phyloP scores from a whole-genome alignment of 2,329 filamentous ascomycete genomes.

The Colletotrichum phormii region DNA sequence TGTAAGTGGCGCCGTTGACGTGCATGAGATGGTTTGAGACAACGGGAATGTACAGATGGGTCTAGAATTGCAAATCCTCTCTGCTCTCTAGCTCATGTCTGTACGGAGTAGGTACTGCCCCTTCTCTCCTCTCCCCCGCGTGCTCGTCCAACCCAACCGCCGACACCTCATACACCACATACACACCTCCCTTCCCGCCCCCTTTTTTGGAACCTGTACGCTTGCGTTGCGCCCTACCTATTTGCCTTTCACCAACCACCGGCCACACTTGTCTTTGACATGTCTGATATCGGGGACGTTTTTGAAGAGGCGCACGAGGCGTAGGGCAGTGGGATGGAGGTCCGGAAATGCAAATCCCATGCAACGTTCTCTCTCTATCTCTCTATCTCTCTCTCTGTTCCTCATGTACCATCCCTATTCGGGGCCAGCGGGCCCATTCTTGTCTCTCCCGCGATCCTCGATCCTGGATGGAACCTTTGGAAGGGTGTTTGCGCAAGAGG shows the following conservation, averaged over 20 bases:
- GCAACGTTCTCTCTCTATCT: background rate
- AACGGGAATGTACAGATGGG: slow-evolving; percentile 5
- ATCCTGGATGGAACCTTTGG: background rate
- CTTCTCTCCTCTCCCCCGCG: background rate
- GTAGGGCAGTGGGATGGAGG: background rate
- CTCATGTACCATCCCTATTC: no score
- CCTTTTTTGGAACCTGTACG: background rate
- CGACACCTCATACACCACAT: background rate
- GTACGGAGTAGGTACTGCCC: no score
- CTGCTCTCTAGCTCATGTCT: background rate
- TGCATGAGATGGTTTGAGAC: slow-evolving; percentile 13
- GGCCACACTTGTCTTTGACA: background rate
- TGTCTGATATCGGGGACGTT: background rate
- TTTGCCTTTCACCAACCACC: no score
- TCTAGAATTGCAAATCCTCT: slow-evolving; percentile 7
- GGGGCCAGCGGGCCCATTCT: background rate
- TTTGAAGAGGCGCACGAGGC: background rate
- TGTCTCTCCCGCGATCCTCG: background rate
- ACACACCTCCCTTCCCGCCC: background rate
- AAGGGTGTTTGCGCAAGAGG: no score
- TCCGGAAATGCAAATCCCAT: background rate
- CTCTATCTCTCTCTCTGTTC: background rate
- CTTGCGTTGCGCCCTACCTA: no score
- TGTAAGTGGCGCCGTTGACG: slow-evolving; percentile 9
- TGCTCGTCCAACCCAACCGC: background rate